Conservation (phyloP, 2,329 filamentous ascomycete species). For the Trichophyton simii region DNA sequence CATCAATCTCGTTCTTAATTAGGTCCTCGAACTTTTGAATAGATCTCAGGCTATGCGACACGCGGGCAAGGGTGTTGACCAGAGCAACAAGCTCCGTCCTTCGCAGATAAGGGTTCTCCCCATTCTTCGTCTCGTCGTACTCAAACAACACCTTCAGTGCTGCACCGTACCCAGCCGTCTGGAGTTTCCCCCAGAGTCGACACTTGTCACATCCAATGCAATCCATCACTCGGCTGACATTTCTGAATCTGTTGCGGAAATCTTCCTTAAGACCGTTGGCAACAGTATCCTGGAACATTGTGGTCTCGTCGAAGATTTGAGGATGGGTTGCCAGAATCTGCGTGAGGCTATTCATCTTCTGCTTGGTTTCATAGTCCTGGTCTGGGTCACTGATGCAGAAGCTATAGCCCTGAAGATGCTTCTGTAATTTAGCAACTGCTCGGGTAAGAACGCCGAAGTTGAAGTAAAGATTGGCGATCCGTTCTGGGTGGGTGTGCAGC, state of each 20-base stretch:
- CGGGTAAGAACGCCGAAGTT: conserved; percentile 94
- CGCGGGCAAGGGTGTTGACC: conserved; percentile 82
- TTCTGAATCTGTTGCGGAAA: conserved; percentile 93
- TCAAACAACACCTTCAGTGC: conserved; percentile 94
- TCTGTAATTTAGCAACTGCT: conserved; percentile 78
- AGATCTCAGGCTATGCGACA: conserved; percentile 67
- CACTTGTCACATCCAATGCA: conserved; percentile 99
- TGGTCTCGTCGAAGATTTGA: conserved; percentile 81
- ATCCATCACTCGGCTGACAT: conserved; percentile 94
- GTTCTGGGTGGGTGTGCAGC: conserved; percentile 74
- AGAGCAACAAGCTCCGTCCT: conserved; percentile 88
- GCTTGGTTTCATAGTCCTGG: conserved; percentile 67
- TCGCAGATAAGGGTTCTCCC: conserved; percentile 58
- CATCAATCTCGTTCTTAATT: conserved; percentile 16
- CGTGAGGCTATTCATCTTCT: conserved; percentile 67
- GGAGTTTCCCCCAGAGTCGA: conserved; percentile 91
- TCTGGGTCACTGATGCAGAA: conserved; percentile 79
- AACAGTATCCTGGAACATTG: conserved; percentile 70
- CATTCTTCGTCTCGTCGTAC: conserved; percentile 56
- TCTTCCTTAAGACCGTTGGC: conserved; percentile 78
- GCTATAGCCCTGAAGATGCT: conserved; percentile 69
- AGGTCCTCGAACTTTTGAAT: conserved; percentile 57
- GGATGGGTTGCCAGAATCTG: conserved; percentile 52
- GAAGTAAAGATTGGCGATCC: conserved; percentile 96
- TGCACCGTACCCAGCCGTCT: conserved; percentile 87